phyloP scores from a whole-genome alignment of 257 asterid species.

The Gentiana macrophylla region DNA sequence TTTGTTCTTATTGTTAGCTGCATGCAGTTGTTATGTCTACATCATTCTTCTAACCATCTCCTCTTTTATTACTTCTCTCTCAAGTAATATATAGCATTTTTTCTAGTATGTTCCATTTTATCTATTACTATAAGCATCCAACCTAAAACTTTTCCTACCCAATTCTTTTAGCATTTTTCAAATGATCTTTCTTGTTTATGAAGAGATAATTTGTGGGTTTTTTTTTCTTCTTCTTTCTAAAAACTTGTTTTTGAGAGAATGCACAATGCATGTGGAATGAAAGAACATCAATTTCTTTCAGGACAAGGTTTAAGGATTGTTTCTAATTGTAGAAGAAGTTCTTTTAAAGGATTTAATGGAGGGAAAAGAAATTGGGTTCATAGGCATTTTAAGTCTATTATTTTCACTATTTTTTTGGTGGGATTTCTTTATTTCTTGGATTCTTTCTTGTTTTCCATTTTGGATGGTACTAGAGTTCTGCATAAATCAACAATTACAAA shows the following conservation, averaged over 20 bases:
- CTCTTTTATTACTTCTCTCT: conserved; percentile 35
- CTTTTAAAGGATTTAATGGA: conserved; percentile 31
- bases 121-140: conserved; percentile 9
- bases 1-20: too few relatives aligned
- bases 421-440: conserved; percentile 49
- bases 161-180: conserved; percentile 3
- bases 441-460: conserved; percentile 44
- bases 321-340: conserved; percentile 24
- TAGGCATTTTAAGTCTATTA: conserved; percentile 39
- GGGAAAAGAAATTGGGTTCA: conserved; percentile 47
- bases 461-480: conserved; percentile 28
- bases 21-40: too few relatives aligned
- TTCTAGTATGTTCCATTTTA: conserved; percentile 31
- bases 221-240: conserved; percentile 17
- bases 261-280: conserved; percentile 21
- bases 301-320: conserved; percentile 37
- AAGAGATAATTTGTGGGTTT: background rate
- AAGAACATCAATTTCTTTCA: conserved; percentile 27
- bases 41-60: too few relatives aligned
- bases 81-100: conserved; percentile 21
- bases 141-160: background rate
- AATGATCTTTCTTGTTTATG: conserved; percentile 12
- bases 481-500: conserved; percentile 16
- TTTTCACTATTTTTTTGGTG: conserved; percentile 40
- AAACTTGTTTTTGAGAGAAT: conserved; percentile 26